Conservation (phyloP, 2,329 filamentous ascomycete genomes). For the Aspergillus costaricaensis region DNA sequence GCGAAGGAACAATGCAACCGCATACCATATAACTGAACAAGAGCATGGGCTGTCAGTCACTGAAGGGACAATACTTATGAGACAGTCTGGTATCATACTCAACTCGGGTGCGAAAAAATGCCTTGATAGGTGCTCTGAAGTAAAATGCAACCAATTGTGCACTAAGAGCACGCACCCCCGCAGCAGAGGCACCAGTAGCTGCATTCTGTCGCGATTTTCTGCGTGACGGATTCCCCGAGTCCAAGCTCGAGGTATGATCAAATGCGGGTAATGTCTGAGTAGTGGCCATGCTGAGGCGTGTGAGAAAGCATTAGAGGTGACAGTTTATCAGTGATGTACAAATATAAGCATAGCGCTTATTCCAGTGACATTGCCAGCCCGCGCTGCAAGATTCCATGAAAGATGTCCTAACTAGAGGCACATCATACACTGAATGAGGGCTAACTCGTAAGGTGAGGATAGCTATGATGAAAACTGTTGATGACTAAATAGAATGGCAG, state of each 20-base stretch:
- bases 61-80: neutral
- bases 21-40: slow-evolving; percentile 53
- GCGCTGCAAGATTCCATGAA: neutral
- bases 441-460: neutral
- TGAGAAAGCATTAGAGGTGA: neutral
- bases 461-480: neutral
- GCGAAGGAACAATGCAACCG: neutral
- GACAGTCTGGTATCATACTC: slow-evolving; percentile 63
- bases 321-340: neutral
- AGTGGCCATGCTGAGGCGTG: neutral
- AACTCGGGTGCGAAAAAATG: slow-evolving; percentile 86
- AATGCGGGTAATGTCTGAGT: slow-evolving; percentile 19
- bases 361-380: slow-evolving; percentile 3
- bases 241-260: slow-evolving; percentile 14
- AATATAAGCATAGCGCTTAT: neutral
- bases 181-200: slow-evolving; percentile 76
- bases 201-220: slow-evolving; percentile 59
- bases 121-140: slow-evolving; percentile 86
- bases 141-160: slow-evolving; percentile 86
- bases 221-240: slow-evolving; percentile 27
- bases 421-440: neutral
- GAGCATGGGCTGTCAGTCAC: neutral
- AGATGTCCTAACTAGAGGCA: neutral
- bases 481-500: neutral
- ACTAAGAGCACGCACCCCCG: slow-evolving; percentile 78